phyloP scores from a whole-genome alignment of 495 filamentous ascomycete genomes.

The Penicillium psychrofluorescens region DNA sequence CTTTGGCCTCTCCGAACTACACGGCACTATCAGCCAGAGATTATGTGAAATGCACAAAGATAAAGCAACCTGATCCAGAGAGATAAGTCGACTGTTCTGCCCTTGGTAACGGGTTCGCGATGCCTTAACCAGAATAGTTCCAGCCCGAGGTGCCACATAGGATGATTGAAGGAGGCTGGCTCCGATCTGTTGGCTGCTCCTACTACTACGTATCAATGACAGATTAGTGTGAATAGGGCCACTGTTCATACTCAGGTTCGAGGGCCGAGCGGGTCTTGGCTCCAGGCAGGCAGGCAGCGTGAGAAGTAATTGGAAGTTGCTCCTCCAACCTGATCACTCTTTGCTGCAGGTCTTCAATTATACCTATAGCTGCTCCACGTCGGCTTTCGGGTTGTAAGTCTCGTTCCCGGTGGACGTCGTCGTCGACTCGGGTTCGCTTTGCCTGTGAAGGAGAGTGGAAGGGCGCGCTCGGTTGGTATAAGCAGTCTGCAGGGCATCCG shows the following conservation, averaged over 20 bases:
- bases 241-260: no score
- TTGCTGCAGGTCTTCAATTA: slow-evolving; percentile 21
- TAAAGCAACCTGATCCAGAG: slow-evolving; percentile 13
- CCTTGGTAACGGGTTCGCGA: slow-evolving; percentile 19
- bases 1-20: slow-evolving; percentile 17
- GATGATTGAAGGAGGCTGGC: no score
- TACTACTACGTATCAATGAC: no score
- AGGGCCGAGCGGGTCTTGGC: no score
- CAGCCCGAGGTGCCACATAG: not conserved
- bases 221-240: no score
- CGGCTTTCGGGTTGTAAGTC: not conserved
- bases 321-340: slow-evolving; percentile 15
- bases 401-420: not conserved
- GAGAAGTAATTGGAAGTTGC: slow-evolving; percentile 4
- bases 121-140: slow-evolving; percentile 19
- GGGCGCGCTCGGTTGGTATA: slow-evolving; percentile 7
- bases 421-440: slow-evolving; percentile 5
- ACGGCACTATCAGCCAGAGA: not conserved
- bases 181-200: no score
- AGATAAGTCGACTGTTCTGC: slow-evolving; percentile 15
- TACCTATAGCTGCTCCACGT: slow-evolving; percentile 2
- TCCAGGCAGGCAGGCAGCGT: not conserved
- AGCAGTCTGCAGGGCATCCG: slow-evolving; percentile 10
- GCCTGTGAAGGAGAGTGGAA: slow-evolving; percentile 3
- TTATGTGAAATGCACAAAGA: not conserved